These are phyloP conservation scores for Spergularia marina DNA, from an alignment of 148 eudicot genomes.

Conservation along the genomic window DNA sequence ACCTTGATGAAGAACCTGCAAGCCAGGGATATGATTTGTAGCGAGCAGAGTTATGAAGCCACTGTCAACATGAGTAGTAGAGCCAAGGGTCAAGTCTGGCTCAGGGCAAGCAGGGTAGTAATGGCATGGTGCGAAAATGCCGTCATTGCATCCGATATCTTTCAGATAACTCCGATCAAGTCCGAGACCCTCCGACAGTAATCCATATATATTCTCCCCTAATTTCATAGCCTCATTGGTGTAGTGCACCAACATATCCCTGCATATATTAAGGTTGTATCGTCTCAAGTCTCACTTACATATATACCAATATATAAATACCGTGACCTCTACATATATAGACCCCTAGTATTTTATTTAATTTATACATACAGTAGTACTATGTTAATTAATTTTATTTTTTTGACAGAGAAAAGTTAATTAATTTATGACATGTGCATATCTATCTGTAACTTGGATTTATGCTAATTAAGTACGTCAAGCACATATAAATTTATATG, in stretches of 20 bases:
- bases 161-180: not conserved
- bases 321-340: no score
- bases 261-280: not conserved
- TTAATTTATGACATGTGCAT: no score
- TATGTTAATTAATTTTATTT: no score
- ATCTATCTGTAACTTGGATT: no score
- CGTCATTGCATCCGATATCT: constrained; percentile 8
- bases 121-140: constrained; percentile 7
- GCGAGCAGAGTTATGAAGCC: constrained; percentile 22
- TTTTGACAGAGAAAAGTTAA: no score
- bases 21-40: constrained; percentile 16
- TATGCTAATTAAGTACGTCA: no score
- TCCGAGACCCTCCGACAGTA: constrained; percentile 1
- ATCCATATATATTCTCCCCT: not conserved
- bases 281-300: no score
- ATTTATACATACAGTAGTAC: no score
- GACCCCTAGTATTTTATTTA: no score
- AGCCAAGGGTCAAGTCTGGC: constrained; percentile 5
- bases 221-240: not conserved
- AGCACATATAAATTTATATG: no score
- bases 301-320: no score
- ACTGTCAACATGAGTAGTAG: constrained; percentile 15
- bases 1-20: constrained; percentile 22
- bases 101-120: constrained; percentile 23
- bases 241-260: not conserved